Percentiles rank a stretch among this genome's conserved stretches.
phyloP scores from a whole-genome alignment of 2,329 filamentous ascomycete genomes.

The Aspergillus hiratsukae region DNA sequence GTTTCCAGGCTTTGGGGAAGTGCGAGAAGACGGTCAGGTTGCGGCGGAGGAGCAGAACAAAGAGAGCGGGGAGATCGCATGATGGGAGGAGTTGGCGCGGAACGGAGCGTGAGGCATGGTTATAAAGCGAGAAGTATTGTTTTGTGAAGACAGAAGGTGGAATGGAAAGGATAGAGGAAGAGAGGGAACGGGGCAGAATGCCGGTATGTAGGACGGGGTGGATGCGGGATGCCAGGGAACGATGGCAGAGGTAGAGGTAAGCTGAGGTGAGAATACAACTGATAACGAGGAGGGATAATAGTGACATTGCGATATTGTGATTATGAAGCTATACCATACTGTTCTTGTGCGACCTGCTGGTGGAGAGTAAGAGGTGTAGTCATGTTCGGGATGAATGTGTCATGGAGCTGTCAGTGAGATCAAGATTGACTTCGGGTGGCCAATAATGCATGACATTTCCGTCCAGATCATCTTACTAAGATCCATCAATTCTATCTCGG shows the following conservation, averaged over 20 bases:
- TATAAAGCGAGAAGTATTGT: constrained; percentile 19
- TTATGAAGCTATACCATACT: not conserved
- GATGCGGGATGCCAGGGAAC: constrained; percentile 20
- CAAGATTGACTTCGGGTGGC: not conserved
- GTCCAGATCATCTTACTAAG: not conserved
- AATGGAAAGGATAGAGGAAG: constrained; percentile 19
- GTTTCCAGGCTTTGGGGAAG: constrained; percentile 28
- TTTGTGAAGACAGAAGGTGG: constrained; percentile 16
- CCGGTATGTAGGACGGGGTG: constrained; percentile 16
- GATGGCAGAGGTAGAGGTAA: constrained; percentile 22
- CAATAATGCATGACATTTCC: not conserved
- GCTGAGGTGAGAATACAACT: constrained; percentile 14
- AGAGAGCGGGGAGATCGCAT: constrained; percentile 15
- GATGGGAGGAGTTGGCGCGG: constrained; percentile 16
- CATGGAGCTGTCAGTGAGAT: not conserved
- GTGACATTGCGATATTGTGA: not conserved
- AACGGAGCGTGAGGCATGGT: constrained; percentile 19
- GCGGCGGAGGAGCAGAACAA: constrained; percentile 27
- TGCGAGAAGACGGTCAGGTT: constrained; percentile 32
- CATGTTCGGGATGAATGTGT: not conserved
- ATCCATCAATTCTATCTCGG: not conserved
- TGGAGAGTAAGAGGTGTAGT: not conserved
- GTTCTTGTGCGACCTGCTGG: not conserved
- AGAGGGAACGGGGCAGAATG: constrained; percentile 10
- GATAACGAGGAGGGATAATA: constrained; percentile 6